Conservation (phyloP, 306 rosid genomes). For the Myrica gale region DNA sequence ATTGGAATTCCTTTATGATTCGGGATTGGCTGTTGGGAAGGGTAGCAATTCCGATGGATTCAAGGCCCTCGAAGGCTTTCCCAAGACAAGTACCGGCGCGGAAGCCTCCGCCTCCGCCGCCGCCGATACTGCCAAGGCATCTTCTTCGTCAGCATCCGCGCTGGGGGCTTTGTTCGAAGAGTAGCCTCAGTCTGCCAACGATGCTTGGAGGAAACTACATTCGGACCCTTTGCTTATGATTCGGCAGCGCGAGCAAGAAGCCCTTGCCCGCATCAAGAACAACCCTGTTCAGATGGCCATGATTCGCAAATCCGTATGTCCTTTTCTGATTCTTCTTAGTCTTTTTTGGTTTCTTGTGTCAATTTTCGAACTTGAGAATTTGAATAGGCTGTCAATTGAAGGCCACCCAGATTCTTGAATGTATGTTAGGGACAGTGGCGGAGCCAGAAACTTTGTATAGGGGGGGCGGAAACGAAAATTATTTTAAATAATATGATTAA, state of each 20-base stretch:
- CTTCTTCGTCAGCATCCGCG: slow-evolving; percentile 24
- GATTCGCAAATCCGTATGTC: slow-evolving; percentile 76
- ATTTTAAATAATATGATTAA: too few species aligned
- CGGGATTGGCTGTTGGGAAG: slow-evolving; percentile 84
- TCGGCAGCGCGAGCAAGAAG: slow-evolving; percentile 91
- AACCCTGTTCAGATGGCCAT: slow-evolving; percentile 94
- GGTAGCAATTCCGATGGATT: slow-evolving; percentile 61
- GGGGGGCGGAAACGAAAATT: too few species aligned
- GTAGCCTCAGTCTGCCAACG: slow-evolving; percentile 90
- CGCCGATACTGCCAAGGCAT: slow-evolving; percentile 43
- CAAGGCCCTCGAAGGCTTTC: slow-evolving; percentile 66
- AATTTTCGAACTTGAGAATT: not conserved
- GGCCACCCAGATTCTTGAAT: too few species aligned
- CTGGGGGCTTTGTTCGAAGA: slow-evolving; percentile 93
- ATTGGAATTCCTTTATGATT: slow-evolving; percentile 84
- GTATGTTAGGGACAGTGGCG: too few species aligned
- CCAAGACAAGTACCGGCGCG: slow-evolving; percentile 40
- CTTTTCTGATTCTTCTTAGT: not conserved
- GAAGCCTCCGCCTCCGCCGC: slow-evolving; percentile 54
- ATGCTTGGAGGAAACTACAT: slow-evolving; percentile 94
- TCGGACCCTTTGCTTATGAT: slow-evolving; percentile 93
- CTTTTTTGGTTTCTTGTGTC: not conserved
- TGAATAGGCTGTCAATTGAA: not conserved
- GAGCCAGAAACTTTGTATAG: too few species aligned
- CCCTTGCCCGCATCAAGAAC: slow-evolving; percentile 69